Percentiles rank a stretch among this genome's conserved stretches.
Conservation (phyloP, 2,329 filamentous ascomycete genomes). For the Aspergillus texensis region DNA sequence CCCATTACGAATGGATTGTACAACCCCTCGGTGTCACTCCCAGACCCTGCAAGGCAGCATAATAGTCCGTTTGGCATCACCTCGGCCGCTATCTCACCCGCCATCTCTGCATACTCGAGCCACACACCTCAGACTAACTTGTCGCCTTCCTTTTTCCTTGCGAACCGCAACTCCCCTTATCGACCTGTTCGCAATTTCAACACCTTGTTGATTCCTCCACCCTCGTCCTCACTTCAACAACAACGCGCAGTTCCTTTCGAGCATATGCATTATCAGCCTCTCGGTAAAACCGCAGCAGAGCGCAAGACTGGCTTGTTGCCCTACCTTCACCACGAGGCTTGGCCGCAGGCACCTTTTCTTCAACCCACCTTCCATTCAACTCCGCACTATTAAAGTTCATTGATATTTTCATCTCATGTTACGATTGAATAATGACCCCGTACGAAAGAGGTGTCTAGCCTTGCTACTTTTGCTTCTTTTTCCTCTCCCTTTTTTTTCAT, state of each 20-base stretch:
- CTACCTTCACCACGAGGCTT: slow-evolving; percentile 48
- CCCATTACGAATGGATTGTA: slow-evolving; percentile 33
- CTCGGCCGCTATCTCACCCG: slow-evolving; percentile 67
- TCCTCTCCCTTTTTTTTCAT: not conserved
- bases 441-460: slow-evolving; percentile 28
- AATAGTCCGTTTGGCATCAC: slow-evolving; percentile 53
- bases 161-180: slow-evolving; percentile 88
- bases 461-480: not conserved
- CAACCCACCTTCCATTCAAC: slow-evolving; percentile 35
- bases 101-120: slow-evolving; percentile 64
- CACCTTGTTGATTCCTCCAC: slow-evolving; percentile 85
- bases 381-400: slow-evolving; percentile 32
- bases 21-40: slow-evolving; percentile 30
- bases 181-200: slow-evolving; percentile 87
- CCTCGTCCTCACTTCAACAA: slow-evolving; percentile 75
- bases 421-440: slow-evolving; percentile 34
- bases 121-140: slow-evolving; percentile 68
- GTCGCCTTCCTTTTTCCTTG: slow-evolving; percentile 84
- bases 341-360: slow-evolving; percentile 37
- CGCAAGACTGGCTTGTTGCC: slow-evolving; percentile 70
- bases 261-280: slow-evolving; percentile 81
- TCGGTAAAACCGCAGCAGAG: slow-evolving; percentile 69
- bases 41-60: slow-evolving; percentile 48
- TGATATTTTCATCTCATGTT: slow-evolving; percentile 13
- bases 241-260: slow-evolving; percentile 66